Conservation (phyloP, 1,284 basidiomycete species). For the Fomitopsis palustris region DNA sequence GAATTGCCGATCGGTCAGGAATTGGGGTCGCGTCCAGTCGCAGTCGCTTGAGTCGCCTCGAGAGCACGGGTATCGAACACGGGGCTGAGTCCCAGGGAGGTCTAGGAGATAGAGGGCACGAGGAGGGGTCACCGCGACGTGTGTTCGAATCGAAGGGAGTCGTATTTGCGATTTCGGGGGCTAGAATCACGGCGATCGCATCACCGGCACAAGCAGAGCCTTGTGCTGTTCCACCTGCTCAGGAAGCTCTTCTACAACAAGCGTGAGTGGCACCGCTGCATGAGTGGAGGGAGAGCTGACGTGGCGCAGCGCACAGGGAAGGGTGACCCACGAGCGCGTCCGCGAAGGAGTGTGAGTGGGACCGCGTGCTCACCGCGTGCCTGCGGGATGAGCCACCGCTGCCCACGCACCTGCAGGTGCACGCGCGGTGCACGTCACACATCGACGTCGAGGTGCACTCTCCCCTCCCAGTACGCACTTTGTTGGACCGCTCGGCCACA, state of each 20-base stretch:
- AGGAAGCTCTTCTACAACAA: conserved; percentile 97
- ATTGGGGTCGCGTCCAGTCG: too few relatives aligned
- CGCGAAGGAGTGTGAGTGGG: conserved; percentile 53
- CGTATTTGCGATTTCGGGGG: too few relatives aligned
- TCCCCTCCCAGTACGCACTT: too few relatives aligned
- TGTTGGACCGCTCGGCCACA: too few relatives aligned
- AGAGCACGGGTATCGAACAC: too few relatives aligned
- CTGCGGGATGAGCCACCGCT: conserved; percentile 50
- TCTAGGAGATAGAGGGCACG: too few relatives aligned
- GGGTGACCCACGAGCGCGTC: conserved; percentile 59
- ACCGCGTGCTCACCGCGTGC: conserved; percentile 49
- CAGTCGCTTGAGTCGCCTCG: too few relatives aligned
- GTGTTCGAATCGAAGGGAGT: too few relatives aligned
- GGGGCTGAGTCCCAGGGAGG: too few relatives aligned
- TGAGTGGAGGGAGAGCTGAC: not conserved
- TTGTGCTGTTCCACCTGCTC: conserved; percentile 89
- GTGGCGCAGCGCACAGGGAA: conserved; percentile 48
- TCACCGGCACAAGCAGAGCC: conserved; percentile 81
- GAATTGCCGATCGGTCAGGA: too few relatives aligned
- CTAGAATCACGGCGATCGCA: too few relatives aligned
- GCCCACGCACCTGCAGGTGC: conserved; percentile 53
- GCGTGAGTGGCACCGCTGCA: conserved; percentile 45
- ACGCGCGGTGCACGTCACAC: conserved; percentile 68
- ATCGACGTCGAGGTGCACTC: conserved; percentile 73
- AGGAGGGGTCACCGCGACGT: too few relatives aligned